phyloP scores from a whole-genome alignment of 208 protist species.

The Balamuthia mandrillaris region DNA sequence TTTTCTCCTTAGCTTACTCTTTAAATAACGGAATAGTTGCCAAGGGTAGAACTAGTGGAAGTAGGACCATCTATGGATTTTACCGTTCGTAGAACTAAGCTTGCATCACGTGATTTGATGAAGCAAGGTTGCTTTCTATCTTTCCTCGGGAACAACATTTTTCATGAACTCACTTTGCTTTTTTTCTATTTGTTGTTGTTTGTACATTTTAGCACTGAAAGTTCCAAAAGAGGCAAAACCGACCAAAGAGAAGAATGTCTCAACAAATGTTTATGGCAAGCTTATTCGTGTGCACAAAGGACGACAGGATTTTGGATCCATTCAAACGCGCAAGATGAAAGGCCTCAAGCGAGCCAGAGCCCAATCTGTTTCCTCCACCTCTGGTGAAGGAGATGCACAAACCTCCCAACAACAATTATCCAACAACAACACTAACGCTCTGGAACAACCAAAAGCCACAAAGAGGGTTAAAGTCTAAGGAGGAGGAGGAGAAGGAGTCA shows the following conservation, averaged over 20 bases:
- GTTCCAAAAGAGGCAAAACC: conserved; percentile 25
- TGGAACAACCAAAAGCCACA: too few relatives aligned
- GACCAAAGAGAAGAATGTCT: conserved; percentile 62
- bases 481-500: neutral
- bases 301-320: conserved; percentile 48
- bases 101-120: conserved; percentile 40
- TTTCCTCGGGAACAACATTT: too few relatives aligned
- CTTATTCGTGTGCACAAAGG: conserved; percentile 49
- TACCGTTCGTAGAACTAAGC: conserved; percentile 51
- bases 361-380: neutral
- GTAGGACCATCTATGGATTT: conserved; percentile 74
- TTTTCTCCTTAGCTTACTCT: neutral
- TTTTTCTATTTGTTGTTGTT: too few relatives aligned
- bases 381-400: neutral
- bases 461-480: too few relatives aligned
- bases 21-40: conserved; percentile 34
- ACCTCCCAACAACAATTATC: neutral
- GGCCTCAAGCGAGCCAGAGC: conserved; percentile 44
- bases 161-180: too few relatives aligned
- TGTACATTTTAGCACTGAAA: too few relatives aligned
- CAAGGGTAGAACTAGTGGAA: conserved; percentile 72
- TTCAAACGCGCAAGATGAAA: conserved; percentile 62
- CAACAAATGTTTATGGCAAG: conserved; percentile 28
- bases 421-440: neutral
- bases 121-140: too few relatives aligned